Conservation (phyloP, 176 grass and related monocot genomes). For the Rhynchospora tenuis region DNA sequence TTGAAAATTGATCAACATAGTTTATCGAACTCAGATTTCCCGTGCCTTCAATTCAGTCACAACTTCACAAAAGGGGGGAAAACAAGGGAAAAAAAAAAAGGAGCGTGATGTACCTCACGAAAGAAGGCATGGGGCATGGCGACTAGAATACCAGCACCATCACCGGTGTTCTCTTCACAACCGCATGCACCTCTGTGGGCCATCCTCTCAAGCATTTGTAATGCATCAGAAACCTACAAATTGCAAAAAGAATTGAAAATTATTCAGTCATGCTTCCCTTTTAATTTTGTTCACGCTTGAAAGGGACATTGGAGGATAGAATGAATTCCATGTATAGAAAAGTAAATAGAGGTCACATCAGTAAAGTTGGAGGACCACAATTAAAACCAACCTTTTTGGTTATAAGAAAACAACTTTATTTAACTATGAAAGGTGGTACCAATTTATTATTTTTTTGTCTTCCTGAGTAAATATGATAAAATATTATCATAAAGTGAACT, state of each 20-base stretch:
- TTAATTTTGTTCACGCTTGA: neutral
- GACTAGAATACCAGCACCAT: constrained; percentile 89
- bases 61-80: no score
- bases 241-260: neutral
- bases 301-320: neutral
- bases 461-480: neutral
- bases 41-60: neutral
- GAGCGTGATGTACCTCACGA: constrained; percentile 35
- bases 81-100: neutral
- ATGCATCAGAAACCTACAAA: constrained; percentile 69
- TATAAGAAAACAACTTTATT: constrained; percentile 10
- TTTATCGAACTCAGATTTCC: neutral
- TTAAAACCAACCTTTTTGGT: constrained; percentile 11
- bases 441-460: constrained; percentile 9
- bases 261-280: neutral
- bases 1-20: neutral
- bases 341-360: constrained; percentile 5
- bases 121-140: constrained; percentile 84
- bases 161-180: constrained; percentile 92
- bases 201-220: constrained; percentile 95
- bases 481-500: neutral
- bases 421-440: neutral
- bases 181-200: constrained; percentile 91
- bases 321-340: neutral
- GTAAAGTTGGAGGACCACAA: neutral